Evolutionary conservation across 495 filamentous ascomycete species (phyloP).

Genomic region (Hypoxylon intermedium): DNA sequence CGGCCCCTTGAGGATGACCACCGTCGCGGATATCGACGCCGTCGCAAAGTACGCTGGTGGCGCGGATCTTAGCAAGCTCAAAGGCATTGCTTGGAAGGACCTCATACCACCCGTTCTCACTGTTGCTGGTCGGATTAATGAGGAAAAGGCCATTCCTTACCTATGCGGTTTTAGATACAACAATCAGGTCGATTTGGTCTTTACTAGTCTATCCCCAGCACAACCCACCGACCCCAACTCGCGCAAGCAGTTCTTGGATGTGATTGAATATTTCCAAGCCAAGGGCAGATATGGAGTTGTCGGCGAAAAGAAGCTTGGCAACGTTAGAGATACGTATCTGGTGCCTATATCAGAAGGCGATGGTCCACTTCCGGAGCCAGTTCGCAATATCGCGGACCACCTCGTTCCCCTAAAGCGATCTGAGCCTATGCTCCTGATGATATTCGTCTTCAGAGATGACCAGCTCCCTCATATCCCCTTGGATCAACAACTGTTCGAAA

Average conservation of each 20-base stretch:
- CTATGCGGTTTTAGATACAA: conserved; percentile 81
- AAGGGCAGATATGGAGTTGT: conserved; percentile 84
- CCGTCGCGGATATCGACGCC: conserved; percentile 73
- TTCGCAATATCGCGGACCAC: conserved; percentile 77
- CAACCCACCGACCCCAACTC: conserved; percentile 50
- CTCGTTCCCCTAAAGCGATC: conserved; percentile 68
- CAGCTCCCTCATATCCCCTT: conserved; percentile 44
- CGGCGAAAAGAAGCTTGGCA: conserved; percentile 69
- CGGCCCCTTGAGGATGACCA: conserved; percentile 78
- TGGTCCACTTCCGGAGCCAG: conserved; percentile 69
- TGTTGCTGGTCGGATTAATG: conserved; percentile 83
- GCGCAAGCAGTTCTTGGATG: conserved; percentile 65
- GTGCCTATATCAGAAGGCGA: conserved; percentile 71
- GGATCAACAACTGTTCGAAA: conserved; percentile 55
- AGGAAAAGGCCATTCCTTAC: conserved; percentile 83
- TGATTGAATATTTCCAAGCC: conserved; percentile 80
- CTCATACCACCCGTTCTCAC: conserved; percentile 72
- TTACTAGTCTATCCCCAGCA: conserved; percentile 68
- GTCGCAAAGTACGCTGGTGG: conserved; percentile 86
- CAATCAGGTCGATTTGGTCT: conserved; percentile 72
- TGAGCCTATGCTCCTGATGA: conserved; percentile 75
- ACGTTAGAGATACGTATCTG: conserved; percentile 80
- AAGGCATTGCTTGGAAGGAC: conserved; percentile 68
- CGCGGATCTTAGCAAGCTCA: conserved; percentile 67
- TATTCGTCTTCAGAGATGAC: conserved; percentile 73